Evolutionary conservation across 2,329 filamentous ascomycete species (phyloP).

Genomic region (Sphaerulina vaccinii): DNA sequence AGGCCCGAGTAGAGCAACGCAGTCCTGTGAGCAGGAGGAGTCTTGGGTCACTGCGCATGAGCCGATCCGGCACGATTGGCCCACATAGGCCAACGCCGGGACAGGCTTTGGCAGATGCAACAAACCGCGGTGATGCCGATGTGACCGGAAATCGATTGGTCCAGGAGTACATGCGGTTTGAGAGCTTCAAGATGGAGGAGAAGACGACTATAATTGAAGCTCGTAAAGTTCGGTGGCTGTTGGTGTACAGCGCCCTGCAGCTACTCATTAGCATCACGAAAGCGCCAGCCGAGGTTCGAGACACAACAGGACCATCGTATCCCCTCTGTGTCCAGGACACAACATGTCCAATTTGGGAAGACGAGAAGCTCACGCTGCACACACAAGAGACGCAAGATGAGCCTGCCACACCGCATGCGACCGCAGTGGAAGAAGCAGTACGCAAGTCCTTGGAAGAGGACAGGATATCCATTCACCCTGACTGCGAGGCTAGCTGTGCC

Average conservation of each 20-base stretch:
- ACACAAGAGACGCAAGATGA: neutral
- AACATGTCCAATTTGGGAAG: constrained; percentile 43
- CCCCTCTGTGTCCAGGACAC: constrained; percentile 52
- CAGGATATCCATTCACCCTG: constrained; percentile 43
- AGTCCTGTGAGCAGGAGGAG: constrained; percentile 29
- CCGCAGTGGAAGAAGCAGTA: constrained; percentile 15
- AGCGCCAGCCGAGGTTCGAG: constrained; percentile 60
- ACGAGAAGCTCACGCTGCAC: constrained; percentile 8
- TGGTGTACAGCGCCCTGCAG: constrained; percentile 72
- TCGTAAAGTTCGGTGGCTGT: constrained; percentile 74
- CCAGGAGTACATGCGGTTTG: constrained; percentile 67
- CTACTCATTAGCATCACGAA: constrained; percentile 65
- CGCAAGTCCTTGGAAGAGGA: constrained; percentile 22
- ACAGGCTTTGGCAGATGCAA: constrained; percentile 53
- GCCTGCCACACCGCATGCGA: constrained; percentile 4
- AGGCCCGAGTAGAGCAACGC: constrained; percentile 24
- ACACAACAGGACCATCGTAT: constrained; percentile 59
- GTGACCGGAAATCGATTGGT: constrained; percentile 56
- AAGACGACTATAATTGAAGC: constrained; percentile 64
- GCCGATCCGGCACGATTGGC: constrained; percentile 1
- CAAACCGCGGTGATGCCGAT: constrained; percentile 43
- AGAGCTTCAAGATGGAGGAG: constrained; percentile 59
- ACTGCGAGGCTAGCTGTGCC: constrained; percentile 46
- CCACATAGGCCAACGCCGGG: constrained; percentile 43
- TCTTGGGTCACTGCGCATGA: constrained; percentile 12